Base-by-base conservation (phyloP, 805 yeast species). In the Metschnikowia bowlesiae region DNA sequence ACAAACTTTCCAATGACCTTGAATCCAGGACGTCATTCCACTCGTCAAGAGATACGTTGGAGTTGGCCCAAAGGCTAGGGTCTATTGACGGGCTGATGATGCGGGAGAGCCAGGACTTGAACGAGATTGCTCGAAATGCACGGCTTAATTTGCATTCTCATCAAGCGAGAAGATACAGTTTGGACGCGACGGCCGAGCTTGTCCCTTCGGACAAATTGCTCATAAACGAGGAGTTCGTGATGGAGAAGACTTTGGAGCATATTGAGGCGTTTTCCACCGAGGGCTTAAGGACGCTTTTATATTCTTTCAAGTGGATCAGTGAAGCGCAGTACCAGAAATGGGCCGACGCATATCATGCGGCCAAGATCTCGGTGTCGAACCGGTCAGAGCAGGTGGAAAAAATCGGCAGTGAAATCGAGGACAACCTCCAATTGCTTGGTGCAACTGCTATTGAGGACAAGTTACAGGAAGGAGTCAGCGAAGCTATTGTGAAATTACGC, bases 361-460 rank as follows among this genome's bases (percentile, higher is more conserved):
- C 99, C 0, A 84, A 87, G 58, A 83, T 90, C 0, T 80, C 96
- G 1, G 68, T 92, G 40, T 75, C 69, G 1, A 79, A 89, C 56
- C 80, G 99, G 44, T 75, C 83, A 4, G 67, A 71, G 42, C 74
- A 82, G 56, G 81, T 91, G 39, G 96, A 87, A 54, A 72, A 70
- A 29, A 81, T 83, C 3, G 98, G 97, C 18, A 86, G 78, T 43
- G 64, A 73, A 45, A 72, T 94, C 49, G 99, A 94, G 66, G 68
- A 65, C 9, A 75, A 78, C n/a, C 70, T 92, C 36, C 83, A 78
- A 49, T 69, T 94, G 7, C 65, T 85, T 8, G 99, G 99, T 5
- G 97, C 96, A 3, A 90, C 97, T 4, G 99, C 98, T 0, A 94
- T 94, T 54, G 99, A 94, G 64, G 99, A 94, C 64, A 94, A 92